Conservation (phyloP, 1,284 basidiomycete genomes). For the Pulchroboletus neoregius region DNA sequence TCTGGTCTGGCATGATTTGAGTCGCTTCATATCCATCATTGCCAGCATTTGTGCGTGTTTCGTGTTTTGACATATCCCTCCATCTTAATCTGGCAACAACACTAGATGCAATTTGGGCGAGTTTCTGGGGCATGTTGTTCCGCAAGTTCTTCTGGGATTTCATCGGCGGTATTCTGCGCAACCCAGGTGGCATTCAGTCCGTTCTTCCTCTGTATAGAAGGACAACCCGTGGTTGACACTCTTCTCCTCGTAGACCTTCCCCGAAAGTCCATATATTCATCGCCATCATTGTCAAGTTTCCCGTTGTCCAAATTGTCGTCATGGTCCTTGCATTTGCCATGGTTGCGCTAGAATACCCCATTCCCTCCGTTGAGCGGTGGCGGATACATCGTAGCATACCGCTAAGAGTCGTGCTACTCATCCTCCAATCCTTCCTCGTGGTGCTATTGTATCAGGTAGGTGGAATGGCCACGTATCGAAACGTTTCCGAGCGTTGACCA, state of each 20-base stretch:
- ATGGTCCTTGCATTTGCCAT: slow-evolving; percentile 58
- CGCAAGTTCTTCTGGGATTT: slow-evolving; percentile 94
- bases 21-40: slow-evolving; percentile 66
- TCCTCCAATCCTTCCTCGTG: slow-evolving; percentile 61
- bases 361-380: slow-evolving; percentile 53
- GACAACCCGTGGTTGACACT: not conserved
- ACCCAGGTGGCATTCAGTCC: slow-evolving; percentile 77
- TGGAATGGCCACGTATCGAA: slow-evolving; percentile 21
- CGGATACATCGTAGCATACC: slow-evolving; percentile 63
- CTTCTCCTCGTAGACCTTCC: slow-evolving; percentile 49
- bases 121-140: slow-evolving; percentile 73
- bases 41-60: slow-evolving; percentile 68
- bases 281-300: slow-evolving; percentile 67
- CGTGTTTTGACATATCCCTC: not conserved
- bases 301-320: slow-evolving; percentile 64
- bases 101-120: slow-evolving; percentile 74
- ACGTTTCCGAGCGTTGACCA: slow-evolving; percentile 3
- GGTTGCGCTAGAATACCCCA: slow-evolving; percentile 64
- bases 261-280: slow-evolving; percentile 61
- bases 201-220: slow-evolving; percentile 32
- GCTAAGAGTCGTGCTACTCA: slow-evolving; percentile 58
- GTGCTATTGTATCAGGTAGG: slow-evolving; percentile 77
- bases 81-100: slow-evolving; percentile 12
- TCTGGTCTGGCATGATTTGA: slow-evolving; percentile 79
- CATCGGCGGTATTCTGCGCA: slow-evolving; percentile 61